Evolutionary conservation across 495 filamentous ascomycete genomes (phyloP).

Genomic region (Glonium stellatum): DNA sequence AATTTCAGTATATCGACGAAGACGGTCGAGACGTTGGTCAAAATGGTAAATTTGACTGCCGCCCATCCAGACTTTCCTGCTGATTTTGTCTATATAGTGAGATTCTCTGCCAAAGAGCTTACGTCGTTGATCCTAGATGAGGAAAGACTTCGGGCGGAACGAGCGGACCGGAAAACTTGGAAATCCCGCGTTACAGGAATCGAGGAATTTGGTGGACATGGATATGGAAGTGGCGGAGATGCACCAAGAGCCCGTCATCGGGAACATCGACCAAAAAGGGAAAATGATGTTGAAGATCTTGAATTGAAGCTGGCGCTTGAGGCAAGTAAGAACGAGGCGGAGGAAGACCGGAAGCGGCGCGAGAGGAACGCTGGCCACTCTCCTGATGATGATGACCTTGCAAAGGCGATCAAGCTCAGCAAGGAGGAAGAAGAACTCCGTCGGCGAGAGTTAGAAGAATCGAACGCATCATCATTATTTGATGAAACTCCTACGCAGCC

Average conservation of each 20-base stretch:
- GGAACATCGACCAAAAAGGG: slow-evolving; percentile 18
- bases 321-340: slow-evolving; percentile 91
- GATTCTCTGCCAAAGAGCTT: slow-evolving; percentile 92
- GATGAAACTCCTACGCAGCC: slow-evolving; percentile 61
- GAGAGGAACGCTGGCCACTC: slow-evolving; percentile 46
- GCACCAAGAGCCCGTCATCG: slow-evolving; percentile 15
- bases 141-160: slow-evolving; percentile 84
- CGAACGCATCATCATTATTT: slow-evolving; percentile 78
- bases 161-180: slow-evolving; percentile 88
- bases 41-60: slow-evolving; percentile 57
- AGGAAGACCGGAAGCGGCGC: slow-evolving; percentile 74
- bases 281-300: slow-evolving; percentile 74
- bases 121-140: slow-evolving; percentile 92
- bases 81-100: slow-evolving; percentile 52
- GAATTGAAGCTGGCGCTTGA: slow-evolving; percentile 92
- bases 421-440: slow-evolving; percentile 90
- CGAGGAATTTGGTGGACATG: slow-evolving; percentile 59
- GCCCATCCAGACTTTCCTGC: background rate
- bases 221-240: slow-evolving; percentile 35
- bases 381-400: slow-evolving; percentile 76
- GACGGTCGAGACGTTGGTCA: slow-evolving; percentile 91
- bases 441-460: slow-evolving; percentile 81
- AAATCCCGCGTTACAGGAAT: slow-evolving; percentile 92
- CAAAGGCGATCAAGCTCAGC: slow-evolving; percentile 92
- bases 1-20: slow-evolving; percentile 94